Base-by-base conservation (phyloP, 768 basidiomycete genomes). In the Lyophyllum semitale region DNA sequence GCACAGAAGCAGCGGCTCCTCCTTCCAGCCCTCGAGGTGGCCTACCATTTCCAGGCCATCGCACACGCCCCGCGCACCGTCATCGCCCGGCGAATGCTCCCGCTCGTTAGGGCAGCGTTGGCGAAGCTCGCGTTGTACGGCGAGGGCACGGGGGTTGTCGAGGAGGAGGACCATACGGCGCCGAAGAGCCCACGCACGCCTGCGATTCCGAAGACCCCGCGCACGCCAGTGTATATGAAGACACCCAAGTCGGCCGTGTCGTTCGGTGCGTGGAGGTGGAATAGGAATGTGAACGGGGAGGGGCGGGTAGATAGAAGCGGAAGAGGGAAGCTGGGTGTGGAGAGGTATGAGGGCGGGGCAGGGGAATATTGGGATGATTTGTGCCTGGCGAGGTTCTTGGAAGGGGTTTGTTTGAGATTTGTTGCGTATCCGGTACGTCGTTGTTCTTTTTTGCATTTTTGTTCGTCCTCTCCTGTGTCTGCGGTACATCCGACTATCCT, bases 361-460 rank as follows among this genome's bases (percentile, higher is more conserved):
- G 38, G 74, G 1, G 86, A 84, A 51, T 93, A 88, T 63, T 96
- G 90, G 89, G 91, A 95, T 62, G 96, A 98, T 71, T 77, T 83
- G 45, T 91, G 88, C 61, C 77, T 98, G 20, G 86, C 85, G 7
- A 82, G 87, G 55, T 92, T 98, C 68, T 70, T 99, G 58, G 79
- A 89, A 63, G 97, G 92, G 0, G 84, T 93, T 17, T 91, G 91
- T 63, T 76, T 89, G 68, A 80, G 91, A 51, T 93, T 89, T 63
- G 74, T 96, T 40, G 91, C 93, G 5, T 93, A 90, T 73, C 93
- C 94, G 18, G 94, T 94, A 60, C 48, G 83, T 81, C 2, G 9
- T 35, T 13, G 23, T 40, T 9, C 48, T 8, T 51, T 18, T 51
- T 3, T 20, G 25, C n/a, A n/a, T n/a, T n/a, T n/a, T n/a, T n/a